Evolutionary conservation across 2,329 filamentous ascomycete species (phyloP).

Genomic region (Alternaria angustiovoidea): DNA sequence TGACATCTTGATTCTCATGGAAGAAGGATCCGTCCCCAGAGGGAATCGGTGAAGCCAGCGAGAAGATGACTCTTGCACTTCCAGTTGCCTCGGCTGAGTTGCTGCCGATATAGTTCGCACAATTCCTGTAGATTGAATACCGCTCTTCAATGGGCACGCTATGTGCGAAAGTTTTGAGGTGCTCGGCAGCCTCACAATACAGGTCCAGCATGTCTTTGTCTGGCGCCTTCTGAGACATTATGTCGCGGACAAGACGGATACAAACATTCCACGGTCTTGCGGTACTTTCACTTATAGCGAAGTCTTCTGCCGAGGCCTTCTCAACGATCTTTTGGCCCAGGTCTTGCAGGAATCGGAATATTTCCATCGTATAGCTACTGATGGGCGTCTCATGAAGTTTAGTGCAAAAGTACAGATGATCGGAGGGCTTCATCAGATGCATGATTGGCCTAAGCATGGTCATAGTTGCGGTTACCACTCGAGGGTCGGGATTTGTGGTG

Average conservation of each 20-base stretch:
- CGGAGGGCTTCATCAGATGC: conserved; percentile 52
- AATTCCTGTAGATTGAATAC: conserved; percentile 69
- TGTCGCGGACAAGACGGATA: conserved; percentile 75
- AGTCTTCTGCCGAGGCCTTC: conserved; percentile 17
- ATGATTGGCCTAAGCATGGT: conserved; percentile 67
- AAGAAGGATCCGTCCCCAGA: conserved; percentile 35
- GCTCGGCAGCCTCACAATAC: conserved; percentile 68
- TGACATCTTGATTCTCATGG: conserved; percentile 33
- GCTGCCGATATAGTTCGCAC: conserved; percentile 71
- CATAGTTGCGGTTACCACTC: conserved; percentile 82
- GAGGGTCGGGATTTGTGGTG: conserved; percentile 80
- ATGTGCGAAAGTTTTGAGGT: conserved; percentile 68
- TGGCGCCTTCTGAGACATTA: conserved; percentile 64
- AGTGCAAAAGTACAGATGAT: conserved; percentile 68
- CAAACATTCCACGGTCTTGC: conserved; percentile 62
- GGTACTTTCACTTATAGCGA: conserved; percentile 27
- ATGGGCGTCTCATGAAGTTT: conserved; percentile 66
- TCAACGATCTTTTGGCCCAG: conserved; percentile 32
- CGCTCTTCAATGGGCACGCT: conserved; percentile 67
- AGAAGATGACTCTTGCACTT: conserved; percentile 70
- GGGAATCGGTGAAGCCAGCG: conserved; percentile 24
- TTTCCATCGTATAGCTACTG: conserved; percentile 40
- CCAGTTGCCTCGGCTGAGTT: conserved; percentile 73
- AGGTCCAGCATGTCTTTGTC: conserved; percentile 68
- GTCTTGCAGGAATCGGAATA: conserved; percentile 42